Percentiles rank a stretch among this genome's conserved stretches.
Evolutionary conservation across 78 protist species (phyloP).

Genomic region (Dictyostelium firmibasis): DNA sequence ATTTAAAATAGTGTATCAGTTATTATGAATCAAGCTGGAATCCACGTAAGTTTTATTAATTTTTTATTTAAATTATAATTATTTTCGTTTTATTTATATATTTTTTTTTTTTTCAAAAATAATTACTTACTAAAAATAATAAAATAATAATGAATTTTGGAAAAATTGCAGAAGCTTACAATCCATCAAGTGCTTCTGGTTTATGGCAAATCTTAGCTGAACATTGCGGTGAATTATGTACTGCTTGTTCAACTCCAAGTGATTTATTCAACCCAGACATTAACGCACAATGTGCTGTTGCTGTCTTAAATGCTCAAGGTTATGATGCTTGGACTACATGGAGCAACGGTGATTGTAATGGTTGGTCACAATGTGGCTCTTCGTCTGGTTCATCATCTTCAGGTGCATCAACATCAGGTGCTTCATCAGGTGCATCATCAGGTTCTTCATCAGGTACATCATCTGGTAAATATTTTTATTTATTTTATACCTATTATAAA

Average conservation of each 20-base stretch:
- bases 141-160: background rate
- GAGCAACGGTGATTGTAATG: constrained; percentile 40
- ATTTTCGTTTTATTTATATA: background rate
- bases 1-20: background rate
- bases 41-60: background rate
- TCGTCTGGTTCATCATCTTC: background rate
- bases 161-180: background rate
- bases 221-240: constrained; percentile 27
- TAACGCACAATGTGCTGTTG: constrained; percentile 63
- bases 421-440: background rate
- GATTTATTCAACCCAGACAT: constrained; percentile 56
- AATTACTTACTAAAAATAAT: background rate
- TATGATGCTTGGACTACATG: constrained; percentile 72
- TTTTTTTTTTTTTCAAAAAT: too few relatives aligned
- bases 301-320: constrained; percentile 69
- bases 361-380: constrained; percentile 55
- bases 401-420: background rate
- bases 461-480: background rate
- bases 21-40: background rate
- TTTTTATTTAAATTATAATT: too few relatives aligned
- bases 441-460: constrained; percentile 3
- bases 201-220: constrained; percentile 48
- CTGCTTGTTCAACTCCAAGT: constrained; percentile 20
- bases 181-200: constrained; percentile 66
- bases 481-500: too few relatives aligned